Conservation (phyloP, 2,329 filamentous ascomycete species). For the Zalaria obscura region DNA sequence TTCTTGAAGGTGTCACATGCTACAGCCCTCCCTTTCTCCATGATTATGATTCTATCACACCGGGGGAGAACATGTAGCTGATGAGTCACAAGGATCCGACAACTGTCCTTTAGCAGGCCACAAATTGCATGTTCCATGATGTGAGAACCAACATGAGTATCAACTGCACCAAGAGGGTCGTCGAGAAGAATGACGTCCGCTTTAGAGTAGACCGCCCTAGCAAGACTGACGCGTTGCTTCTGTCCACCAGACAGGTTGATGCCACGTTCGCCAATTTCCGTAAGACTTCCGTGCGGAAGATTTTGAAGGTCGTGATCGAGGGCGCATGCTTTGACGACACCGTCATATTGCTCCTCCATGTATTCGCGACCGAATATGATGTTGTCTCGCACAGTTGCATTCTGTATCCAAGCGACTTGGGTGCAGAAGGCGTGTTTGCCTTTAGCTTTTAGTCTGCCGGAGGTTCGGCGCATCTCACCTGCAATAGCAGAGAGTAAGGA, state of each 20-base stretch:
- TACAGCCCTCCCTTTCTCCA: no score
- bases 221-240: constrained; percentile 83
- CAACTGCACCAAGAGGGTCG: constrained; percentile 39
- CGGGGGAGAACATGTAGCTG: no score
- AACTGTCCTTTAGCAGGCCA: constrained; percentile 37
- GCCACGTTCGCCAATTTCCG: constrained; percentile 83
- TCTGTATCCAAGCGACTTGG: constrained; percentile 60
- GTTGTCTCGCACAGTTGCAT: constrained; percentile 66
- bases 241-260: constrained; percentile 87
- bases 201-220: constrained; percentile 52
- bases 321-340: constrained; percentile 51
- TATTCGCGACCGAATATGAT: constrained; percentile 68
- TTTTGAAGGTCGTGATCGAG: constrained; percentile 70
- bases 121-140: constrained; percentile 84
- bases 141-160: constrained; percentile 42
- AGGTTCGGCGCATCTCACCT: constrained; percentile 75
- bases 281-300: constrained; percentile 67
- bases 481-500: constrained; percentile 73
- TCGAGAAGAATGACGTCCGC: constrained; percentile 44
- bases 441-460: constrained; percentile 25
- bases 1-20: no score
- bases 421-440: no score
- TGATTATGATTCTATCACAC: no score
- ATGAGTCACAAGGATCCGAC: no score
- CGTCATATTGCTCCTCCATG: constrained; percentile 57